phyloP scores from a whole-genome alignment of 2,329 filamentous ascomycete genomes.

The Botryotinia globosa region DNA sequence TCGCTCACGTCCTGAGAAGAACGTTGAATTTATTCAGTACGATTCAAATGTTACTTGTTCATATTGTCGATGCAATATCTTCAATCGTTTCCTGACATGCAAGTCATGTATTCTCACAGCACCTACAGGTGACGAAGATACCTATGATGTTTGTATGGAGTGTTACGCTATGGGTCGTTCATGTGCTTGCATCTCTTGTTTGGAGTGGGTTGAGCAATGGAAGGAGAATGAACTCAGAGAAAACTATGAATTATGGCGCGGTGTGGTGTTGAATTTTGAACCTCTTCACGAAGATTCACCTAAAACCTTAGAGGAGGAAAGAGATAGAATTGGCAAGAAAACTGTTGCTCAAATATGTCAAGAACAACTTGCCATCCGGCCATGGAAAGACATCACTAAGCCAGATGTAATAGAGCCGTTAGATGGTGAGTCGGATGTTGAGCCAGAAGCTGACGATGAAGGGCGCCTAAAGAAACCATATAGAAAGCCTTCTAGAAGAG shows the following conservation, averaged over 20 bases:
- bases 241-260: slow-evolving; percentile 80
- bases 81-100: slow-evolving; percentile 94
- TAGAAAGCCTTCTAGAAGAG: slow-evolving; percentile 44
- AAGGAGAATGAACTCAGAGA: slow-evolving; percentile 73
- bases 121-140: slow-evolving; percentile 72
- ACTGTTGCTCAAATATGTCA: slow-evolving; percentile 92
- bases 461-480: slow-evolving; percentile 52
- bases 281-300: slow-evolving; percentile 68
- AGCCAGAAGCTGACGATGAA: slow-evolving; percentile 62
- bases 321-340: slow-evolving; percentile 66
- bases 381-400: slow-evolving; percentile 73
- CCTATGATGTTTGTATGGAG: slow-evolving; percentile 97
- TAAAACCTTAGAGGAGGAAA: slow-evolving; percentile 66
- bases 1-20: slow-evolving; percentile 57
- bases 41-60: slow-evolving; percentile 93
- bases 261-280: slow-evolving; percentile 71
- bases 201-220: slow-evolving; percentile 93
- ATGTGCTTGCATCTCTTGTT: slow-evolving; percentile 79
- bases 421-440: slow-evolving; percentile 47
- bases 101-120: slow-evolving; percentile 71
- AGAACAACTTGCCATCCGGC: slow-evolving; percentile 74
- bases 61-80: slow-evolving; percentile 94
- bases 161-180: slow-evolving; percentile 97
- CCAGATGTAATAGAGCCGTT: slow-evolving; percentile 28
- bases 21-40: slow-evolving; percentile 74